Evolutionary conservation across 176 grass and related monocot species (phyloP).

Genomic region (Elymus sibiricus): DNA sequence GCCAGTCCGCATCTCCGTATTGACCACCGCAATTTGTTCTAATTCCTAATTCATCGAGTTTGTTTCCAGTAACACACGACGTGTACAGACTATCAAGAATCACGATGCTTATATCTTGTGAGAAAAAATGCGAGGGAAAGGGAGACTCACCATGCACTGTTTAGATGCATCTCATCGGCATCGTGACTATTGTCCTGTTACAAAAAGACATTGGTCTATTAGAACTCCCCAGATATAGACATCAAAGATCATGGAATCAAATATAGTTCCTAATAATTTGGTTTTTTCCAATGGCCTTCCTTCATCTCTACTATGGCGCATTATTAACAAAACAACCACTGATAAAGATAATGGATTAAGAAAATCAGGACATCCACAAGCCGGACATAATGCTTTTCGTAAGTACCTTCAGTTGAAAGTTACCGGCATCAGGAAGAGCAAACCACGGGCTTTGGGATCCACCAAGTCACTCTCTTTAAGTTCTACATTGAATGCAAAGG

Average conservation of each 20-base stretch:
- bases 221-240: background rate
- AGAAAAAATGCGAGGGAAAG: no score
- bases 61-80: no score
- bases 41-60: background rate
- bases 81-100: no score
- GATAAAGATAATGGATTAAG: background rate
- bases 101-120: no score
- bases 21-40: no score
- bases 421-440: conserved; percentile 17
- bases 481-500: conserved; percentile 24
- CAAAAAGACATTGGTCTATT: no score
- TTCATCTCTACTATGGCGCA: background rate
- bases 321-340: background rate
- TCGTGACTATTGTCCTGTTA: no score
- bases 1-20: no score
- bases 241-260: background rate
- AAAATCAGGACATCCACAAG: background rate
- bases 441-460: background rate
- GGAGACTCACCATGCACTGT: no score
- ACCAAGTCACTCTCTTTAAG: conserved; percentile 26
- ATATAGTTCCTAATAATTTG: background rate
- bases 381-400: background rate
- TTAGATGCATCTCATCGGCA: no score
- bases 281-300: background rate
- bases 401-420: no score